phyloP scores from a whole-genome alignment of 1,284 basidiomycete genomes.

The Microbotryomycetes sp. region DNA sequence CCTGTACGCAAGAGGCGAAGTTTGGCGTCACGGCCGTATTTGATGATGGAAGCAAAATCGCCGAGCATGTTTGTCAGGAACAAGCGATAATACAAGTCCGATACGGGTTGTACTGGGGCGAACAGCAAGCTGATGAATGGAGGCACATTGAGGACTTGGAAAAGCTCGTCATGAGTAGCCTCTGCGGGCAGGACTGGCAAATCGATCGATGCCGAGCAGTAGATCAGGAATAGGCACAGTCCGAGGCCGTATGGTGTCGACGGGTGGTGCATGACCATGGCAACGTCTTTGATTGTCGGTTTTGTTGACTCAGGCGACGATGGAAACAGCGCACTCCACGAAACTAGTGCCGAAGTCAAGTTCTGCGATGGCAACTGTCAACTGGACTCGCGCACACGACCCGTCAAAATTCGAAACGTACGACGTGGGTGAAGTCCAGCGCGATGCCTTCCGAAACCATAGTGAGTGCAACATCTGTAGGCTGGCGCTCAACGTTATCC shows the following conservation, averaged over 20 bases:
- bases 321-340: slow-evolving; percentile 27
- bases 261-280: slow-evolving; percentile 27
- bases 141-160: slow-evolving; percentile 5
- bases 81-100: slow-evolving; percentile 14
- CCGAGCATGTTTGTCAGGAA: slow-evolving; percentile 22
- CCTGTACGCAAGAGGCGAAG: slow-evolving; percentile 26
- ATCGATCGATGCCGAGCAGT: slow-evolving; percentile 12
- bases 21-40: slow-evolving; percentile 25
- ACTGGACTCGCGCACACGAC: background rate
- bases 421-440: slow-evolving; percentile 18
- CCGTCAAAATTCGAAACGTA: background rate
- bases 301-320: slow-evolving; percentile 8
- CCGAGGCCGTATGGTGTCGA: slow-evolving; percentile 24
- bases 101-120: slow-evolving; percentile 6
- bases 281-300: slow-evolving; percentile 16
- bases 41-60: slow-evolving; percentile 20
- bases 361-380: slow-evolving; percentile 1
- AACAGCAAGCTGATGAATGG: slow-evolving; percentile 17
- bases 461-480: slow-evolving; percentile 13
- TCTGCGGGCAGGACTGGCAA: slow-evolving; percentile 3
- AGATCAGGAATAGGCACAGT: slow-evolving; percentile 22
- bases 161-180: background rate
- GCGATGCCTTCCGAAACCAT: slow-evolving; percentile 17
- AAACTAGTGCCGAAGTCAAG: slow-evolving; percentile 25
- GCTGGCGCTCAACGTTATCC: background rate